A percentile compares a stretch with the other conserved stretches of the same genome.
Evolutionary conservation across 805 yeast genomes (phyloP).

Genomic region (Kodamaea neixiangensis): DNA sequence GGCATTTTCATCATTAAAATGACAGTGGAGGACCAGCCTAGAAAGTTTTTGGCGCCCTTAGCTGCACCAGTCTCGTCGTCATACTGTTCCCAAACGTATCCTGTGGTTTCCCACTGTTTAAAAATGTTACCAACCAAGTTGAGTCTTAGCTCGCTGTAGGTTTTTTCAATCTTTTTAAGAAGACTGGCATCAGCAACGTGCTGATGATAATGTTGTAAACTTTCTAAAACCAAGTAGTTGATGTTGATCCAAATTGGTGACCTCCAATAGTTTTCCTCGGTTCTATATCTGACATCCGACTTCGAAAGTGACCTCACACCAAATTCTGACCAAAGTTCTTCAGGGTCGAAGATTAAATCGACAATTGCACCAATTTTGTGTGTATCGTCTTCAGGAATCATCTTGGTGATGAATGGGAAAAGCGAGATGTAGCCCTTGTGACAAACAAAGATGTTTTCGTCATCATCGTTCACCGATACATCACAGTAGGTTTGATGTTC

Average conservation of each 20-base stretch:
- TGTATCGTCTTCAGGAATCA: conserved; percentile 50
- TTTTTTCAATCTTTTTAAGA: conserved; percentile 35
- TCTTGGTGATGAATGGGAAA: conserved; percentile 78
- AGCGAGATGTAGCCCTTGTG: conserved; percentile 86
- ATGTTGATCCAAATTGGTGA: conserved; percentile 93
- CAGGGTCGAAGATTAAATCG: conserved; percentile 63
- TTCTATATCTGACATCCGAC: conserved; percentile 62
- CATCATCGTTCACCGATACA: conserved; percentile 71
- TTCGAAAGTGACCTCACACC: conserved; percentile 85
- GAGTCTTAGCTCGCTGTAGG: conserved; percentile 60
- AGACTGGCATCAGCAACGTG: conserved; percentile 29
- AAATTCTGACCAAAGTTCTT: conserved; percentile 70
- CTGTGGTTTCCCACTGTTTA: conserved; percentile 70
- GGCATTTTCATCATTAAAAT: conserved; percentile 85
- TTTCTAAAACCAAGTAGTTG: conserved; percentile 78
- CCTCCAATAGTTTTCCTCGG: conserved; percentile 93
- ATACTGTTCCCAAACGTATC: conserved; percentile 90
- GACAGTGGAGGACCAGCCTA: conserved; percentile 92
- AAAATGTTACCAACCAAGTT: conserved; percentile 71
- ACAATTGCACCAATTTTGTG: conserved; percentile 53
- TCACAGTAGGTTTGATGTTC: conserved; percentile 76
- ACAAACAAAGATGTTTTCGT: conserved; percentile 68
- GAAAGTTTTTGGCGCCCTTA: conserved; percentile 82
- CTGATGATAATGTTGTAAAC: conserved; percentile 56
- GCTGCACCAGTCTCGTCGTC: conserved; percentile 74